Evolutionary conservation across 2,329 filamentous ascomycete species (phyloP), one percentile per base, ranked within the genome.

Genomic region (Sclerotinia minor): DNA sequence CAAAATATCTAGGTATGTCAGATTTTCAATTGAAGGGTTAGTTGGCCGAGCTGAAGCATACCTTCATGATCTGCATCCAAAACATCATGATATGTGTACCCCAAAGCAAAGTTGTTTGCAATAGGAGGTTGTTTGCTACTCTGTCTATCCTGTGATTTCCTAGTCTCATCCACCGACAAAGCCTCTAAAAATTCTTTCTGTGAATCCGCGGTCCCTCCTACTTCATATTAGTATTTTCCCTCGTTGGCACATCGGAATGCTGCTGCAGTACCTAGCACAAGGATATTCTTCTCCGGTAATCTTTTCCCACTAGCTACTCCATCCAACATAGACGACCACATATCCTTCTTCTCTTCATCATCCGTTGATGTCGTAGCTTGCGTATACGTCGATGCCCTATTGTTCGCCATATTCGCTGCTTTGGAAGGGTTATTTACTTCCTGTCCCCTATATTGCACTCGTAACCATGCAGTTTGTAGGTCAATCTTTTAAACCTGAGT

Each of bases 61-160:
- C 92, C 92, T 83, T 97, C 94, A 79, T 96, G 93, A 77, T 97
- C 94, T 67, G 92, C 90, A 79, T 97, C 94, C 49, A 97, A 84
- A 49, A 97, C 92, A 79, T 97, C 92, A 78, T 96, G 92, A 80
- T 97, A 97, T 65, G 94, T 97, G 78, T 97, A 97, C 64, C 94
- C 94, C 69, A 97, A 81, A 15, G 94, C 94, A 79, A 96, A 97
- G 77, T 90, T 91, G 77, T 97, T 97, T 67, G 94, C 94, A 76
- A 97, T 86, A 29, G 92, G 92, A 2, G 92, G 90, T 70, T 85
- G 85, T 78, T 86, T 89, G 73, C 76, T 82, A 75, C 76, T 83
- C 77, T 83, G 83, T 75, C 81, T 83, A 79, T 85, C 87, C 73
- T 82, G 80, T 71, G 64, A 58, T 61, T 73, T 76, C 67, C 79